These are phyloP conservation scores for Cercophora newfieldiana DNA, from an alignment of 495 filamentous ascomycete genomes.

Conservation along the genomic window DNA sequence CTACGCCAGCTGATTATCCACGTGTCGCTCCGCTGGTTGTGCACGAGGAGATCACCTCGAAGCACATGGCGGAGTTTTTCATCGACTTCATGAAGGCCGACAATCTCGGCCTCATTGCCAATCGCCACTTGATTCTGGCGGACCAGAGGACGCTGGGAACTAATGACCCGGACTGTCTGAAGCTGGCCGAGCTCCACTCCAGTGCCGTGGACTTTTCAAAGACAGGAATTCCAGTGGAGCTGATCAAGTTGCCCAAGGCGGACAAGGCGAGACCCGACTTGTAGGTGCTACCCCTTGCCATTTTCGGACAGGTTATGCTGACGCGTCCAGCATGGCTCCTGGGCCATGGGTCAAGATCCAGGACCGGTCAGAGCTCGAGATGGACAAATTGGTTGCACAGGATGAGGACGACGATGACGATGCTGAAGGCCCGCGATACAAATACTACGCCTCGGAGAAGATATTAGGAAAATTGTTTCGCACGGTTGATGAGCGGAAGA, in stretches of 20 bases:
- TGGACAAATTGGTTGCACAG: conserved; percentile 38
- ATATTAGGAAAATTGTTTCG: conserved; percentile 73
- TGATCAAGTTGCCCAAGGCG: conserved; percentile 31
- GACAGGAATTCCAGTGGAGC: conserved; percentile 65
- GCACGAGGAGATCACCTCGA: conserved; percentile 49
- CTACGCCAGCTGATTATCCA: conserved; percentile 66
- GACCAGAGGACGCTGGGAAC: conserved; percentile 60
- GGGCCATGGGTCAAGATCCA: conserved; percentile 60
- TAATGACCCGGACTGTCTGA: conserved; percentile 56
- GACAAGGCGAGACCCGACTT: conserved; percentile 42
- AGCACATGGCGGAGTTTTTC: conserved; percentile 77
- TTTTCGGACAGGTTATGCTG: background rate
- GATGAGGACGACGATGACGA: conserved; percentile 47
- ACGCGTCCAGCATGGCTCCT: conserved; percentile 52
- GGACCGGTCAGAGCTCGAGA: conserved; percentile 43
- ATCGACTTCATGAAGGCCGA: conserved; percentile 78
- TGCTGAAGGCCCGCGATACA: conserved; percentile 47
- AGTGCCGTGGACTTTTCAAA: conserved; percentile 84
- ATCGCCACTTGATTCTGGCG: conserved; percentile 64
- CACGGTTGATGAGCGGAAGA: conserved; percentile 68
- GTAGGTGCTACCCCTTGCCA: conserved; percentile 31
- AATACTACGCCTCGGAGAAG: conserved; percentile 69
- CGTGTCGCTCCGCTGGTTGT: conserved; percentile 55
- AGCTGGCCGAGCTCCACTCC: conserved; percentile 69
- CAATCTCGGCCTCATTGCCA: conserved; percentile 68